Conservation (phyloP, 1,139 yeast genomes). For the Candida albicans region DNA sequence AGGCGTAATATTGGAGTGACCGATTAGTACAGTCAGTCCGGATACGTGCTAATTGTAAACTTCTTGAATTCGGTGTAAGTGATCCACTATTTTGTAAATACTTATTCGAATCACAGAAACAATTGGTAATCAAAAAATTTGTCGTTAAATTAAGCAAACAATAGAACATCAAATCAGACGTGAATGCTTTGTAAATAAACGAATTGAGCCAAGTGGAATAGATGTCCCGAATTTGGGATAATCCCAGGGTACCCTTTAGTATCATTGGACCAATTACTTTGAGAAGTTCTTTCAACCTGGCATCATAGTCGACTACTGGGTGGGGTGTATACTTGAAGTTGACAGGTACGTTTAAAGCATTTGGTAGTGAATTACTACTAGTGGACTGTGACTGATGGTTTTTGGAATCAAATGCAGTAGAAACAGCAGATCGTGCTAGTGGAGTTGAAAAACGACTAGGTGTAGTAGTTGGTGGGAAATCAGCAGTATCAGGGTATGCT, state of each 20-base stretch:
- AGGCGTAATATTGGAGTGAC: slow-evolving; percentile 39
- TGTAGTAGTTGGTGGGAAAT: not conserved
- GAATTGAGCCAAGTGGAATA: slow-evolving; percentile 38
- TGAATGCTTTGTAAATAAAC: slow-evolving; percentile 28
- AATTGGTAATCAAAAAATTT: slow-evolving; percentile 39
- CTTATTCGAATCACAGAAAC: slow-evolving; percentile 21
- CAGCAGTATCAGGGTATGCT: slow-evolving; percentile 29
- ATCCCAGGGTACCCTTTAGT: slow-evolving; percentile 28
- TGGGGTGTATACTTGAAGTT: slow-evolving; percentile 14
- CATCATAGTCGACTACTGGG: slow-evolving; percentile 19
- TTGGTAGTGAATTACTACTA: slow-evolving; percentile 18
- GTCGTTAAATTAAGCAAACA: slow-evolving; percentile 43
- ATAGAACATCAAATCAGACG: slow-evolving; percentile 33
- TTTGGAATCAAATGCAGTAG: not conserved
- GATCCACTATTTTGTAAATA: slow-evolving; percentile 4
- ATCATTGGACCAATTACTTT: slow-evolving; percentile 22
- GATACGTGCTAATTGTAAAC: slow-evolving; percentile 4
- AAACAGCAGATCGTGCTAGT: not conserved
- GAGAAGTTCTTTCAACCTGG: slow-evolving; percentile 14
- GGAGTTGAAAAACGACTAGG: not conserved
- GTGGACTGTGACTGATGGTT: not conserved
- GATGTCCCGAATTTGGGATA: slow-evolving; percentile 31
- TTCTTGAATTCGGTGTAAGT: slow-evolving; percentile 1
- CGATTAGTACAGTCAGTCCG: slow-evolving; percentile 1
- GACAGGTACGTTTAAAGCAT: slow-evolving; percentile 15